These are phyloP conservation scores for Psilocybe azurescens DNA, from an alignment of 768 basidiomycete genomes.

Conservation along the genomic window DNA sequence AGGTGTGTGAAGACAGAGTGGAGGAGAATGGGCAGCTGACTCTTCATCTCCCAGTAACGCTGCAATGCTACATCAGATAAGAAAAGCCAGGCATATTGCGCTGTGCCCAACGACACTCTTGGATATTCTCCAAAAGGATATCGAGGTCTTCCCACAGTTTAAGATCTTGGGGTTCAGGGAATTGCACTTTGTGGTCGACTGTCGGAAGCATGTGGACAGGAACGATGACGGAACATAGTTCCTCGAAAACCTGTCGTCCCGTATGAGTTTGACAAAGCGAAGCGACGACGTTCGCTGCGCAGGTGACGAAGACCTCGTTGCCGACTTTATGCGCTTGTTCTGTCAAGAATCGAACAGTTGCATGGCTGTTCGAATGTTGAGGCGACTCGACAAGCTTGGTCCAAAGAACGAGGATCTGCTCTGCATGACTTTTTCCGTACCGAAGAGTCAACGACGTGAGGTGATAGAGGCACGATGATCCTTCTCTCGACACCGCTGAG, in stretches of 20 bases:
- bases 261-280: slow-evolving; percentile 81
- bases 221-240: slow-evolving; percentile 84
- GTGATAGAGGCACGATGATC: slow-evolving; percentile 73
- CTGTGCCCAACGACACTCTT: slow-evolving; percentile 73
- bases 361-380: slow-evolving; percentile 75
- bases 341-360: slow-evolving; percentile 80
- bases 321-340: slow-evolving; percentile 89
- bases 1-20: slow-evolving; percentile 83
- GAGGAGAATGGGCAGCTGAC: slow-evolving; percentile 75
- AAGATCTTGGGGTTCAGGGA: slow-evolving; percentile 68
- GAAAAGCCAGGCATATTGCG: slow-evolving; percentile 90
- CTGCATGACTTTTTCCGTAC: slow-evolving; percentile 74
- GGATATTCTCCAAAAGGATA: slow-evolving; percentile 73
- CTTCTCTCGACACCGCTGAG: slow-evolving; percentile 59
- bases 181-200: slow-evolving; percentile 71
- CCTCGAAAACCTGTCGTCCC: slow-evolving; percentile 77
- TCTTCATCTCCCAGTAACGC: slow-evolving; percentile 75
- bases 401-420: slow-evolving; percentile 85
- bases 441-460: slow-evolving; percentile 83
- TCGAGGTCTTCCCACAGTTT: slow-evolving; percentile 84
- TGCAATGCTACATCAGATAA: slow-evolving; percentile 78
- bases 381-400: slow-evolving; percentile 75
- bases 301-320: slow-evolving; percentile 75
- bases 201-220: slow-evolving; percentile 84
- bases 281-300: slow-evolving; percentile 82